These are phyloP conservation scores for Nepenthes alata DNA, from an alignment of 179 eudicot genomes.

Conservation along the genomic window DNA sequence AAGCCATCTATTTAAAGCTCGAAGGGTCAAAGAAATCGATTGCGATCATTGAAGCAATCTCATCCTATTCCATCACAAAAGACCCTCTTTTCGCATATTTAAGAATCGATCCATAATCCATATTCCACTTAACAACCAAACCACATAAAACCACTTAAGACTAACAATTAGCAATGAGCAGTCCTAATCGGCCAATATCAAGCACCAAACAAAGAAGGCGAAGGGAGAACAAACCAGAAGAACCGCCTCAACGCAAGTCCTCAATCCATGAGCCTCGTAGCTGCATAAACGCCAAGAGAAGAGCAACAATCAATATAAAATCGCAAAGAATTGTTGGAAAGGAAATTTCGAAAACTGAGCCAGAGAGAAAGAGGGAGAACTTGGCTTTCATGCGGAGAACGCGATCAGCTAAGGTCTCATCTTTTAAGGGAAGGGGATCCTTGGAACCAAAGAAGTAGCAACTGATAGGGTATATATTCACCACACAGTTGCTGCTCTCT, in stretches of 20 bases:
- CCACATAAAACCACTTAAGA: too few species aligned
- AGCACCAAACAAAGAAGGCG: background rate
- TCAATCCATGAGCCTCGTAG: conserved; percentile 49
- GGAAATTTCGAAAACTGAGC: background rate
- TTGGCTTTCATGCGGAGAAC: conserved; percentile 35
- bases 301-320: background rate
- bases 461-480: conserved; percentile 44
- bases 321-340: conserved; percentile 1
- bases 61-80: too few species aligned
- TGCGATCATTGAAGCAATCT: too few species aligned
- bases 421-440: conserved; percentile 18
- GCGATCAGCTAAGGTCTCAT: conserved; percentile 31
- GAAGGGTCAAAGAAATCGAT: too few species aligned
- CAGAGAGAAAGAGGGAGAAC: conserved; percentile 17
- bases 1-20: too few species aligned
- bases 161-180: too few species aligned
- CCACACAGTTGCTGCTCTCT: conserved; percentile 1
- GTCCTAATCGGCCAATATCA: background rate
- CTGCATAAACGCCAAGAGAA: conserved; percentile 14
- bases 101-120: too few species aligned
- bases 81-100: too few species aligned
- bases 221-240: conserved; percentile 28
- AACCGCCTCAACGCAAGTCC: conserved; percentile 56
- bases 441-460: conserved; percentile 48
- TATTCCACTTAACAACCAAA: too few species aligned